phyloP scores from a whole-genome alignment of 2,329 filamentous ascomycete genomes.

The Proliferodiscus dingleyae region DNA sequence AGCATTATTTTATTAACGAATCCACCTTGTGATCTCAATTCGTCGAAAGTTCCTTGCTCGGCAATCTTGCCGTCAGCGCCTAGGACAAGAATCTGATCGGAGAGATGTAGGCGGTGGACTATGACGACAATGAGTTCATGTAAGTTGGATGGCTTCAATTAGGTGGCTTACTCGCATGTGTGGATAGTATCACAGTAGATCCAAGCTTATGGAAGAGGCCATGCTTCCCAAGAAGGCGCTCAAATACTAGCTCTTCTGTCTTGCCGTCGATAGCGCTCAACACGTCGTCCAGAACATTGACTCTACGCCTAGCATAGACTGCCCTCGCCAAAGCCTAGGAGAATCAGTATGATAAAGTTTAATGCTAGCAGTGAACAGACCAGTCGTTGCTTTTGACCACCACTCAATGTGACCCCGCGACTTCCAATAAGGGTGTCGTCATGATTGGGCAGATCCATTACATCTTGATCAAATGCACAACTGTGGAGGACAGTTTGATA shows the following conservation, averaged over 20 bases:
- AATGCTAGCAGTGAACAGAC: neutral
- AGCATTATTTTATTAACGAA: constrained; percentile 27
- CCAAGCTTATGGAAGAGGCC: constrained; percentile 20
- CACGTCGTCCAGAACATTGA: constrained; percentile 42
- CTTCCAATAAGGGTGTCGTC: constrained; percentile 30
- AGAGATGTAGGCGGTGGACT: constrained; percentile 32
- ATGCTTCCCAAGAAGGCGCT: constrained; percentile 17
- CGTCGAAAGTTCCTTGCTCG: constrained; percentile 34
- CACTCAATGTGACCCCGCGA: constrained; percentile 31
- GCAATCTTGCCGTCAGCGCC: constrained; percentile 27
- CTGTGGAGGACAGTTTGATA: constrained; percentile 23
- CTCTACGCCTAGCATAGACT: no score
- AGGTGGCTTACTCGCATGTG: constrained; percentile 33
- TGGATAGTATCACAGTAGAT: constrained; percentile 36
- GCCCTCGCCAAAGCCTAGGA: constrained; percentile 25
- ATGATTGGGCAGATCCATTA: constrained; percentile 23
- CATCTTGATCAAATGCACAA: constrained; percentile 25
- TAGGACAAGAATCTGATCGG: constrained; percentile 39
- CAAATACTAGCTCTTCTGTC: constrained; percentile 40
- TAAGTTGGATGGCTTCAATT: neutral
- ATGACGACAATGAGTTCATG: neutral
- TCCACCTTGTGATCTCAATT: constrained; percentile 13
- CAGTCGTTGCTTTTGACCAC: constrained; percentile 23
- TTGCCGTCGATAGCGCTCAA: constrained; percentile 41
- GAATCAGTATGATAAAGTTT: neutral